Evolutionary conservation across 495 filamentous ascomycete species (phyloP), one percentile per base, ranked within the genome.

Genomic region (Xylaria longipes): DNA sequence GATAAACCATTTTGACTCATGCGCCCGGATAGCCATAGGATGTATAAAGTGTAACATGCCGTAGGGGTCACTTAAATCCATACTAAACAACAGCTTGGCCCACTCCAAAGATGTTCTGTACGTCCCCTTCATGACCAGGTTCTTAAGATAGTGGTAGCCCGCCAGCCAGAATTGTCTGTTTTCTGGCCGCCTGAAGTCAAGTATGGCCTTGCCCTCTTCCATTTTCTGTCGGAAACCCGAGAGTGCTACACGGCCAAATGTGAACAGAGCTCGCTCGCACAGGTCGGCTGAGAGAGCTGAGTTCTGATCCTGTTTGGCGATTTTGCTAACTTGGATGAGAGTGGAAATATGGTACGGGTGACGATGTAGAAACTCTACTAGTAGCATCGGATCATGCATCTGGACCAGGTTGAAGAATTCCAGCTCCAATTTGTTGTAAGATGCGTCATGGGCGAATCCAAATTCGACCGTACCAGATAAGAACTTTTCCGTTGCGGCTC

Each of bases 141-240:
- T 93, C 66, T 85, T 87, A 75, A 97, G 91, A 73, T 97, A 97
- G 72, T 94, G 89, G 86, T 91, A 96, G n/a, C 88, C 91, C 29
- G 94, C 92, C 56, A 98, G 89, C 89, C 90, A 98, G 62, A 99
- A 89, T 77, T 99, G 95, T 50, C 96, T 88, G 77, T 98, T 98
- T 80, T 96, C 94, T 11, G 89, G 88, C 33, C 92, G 83, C 25
- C 84, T 75, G 76, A 97, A 98, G 77, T 94, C 89, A 45, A 99
- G 82, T 50, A 91, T 84, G 12, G 93, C 94, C 73, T 89, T 90
- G 15, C 97, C 96, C 79, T 91, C 87, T 65, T 90, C 87, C n/a
- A 98, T 82, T 65, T 89, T 88, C 39, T 84, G 88, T 17, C 87
- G 84, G 77, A 98, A 99, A 1, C 91, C 88, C 14, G 93, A 94